Conservation (phyloP, 441 rosid genomes). For the Eutrema salsugineum region DNA sequence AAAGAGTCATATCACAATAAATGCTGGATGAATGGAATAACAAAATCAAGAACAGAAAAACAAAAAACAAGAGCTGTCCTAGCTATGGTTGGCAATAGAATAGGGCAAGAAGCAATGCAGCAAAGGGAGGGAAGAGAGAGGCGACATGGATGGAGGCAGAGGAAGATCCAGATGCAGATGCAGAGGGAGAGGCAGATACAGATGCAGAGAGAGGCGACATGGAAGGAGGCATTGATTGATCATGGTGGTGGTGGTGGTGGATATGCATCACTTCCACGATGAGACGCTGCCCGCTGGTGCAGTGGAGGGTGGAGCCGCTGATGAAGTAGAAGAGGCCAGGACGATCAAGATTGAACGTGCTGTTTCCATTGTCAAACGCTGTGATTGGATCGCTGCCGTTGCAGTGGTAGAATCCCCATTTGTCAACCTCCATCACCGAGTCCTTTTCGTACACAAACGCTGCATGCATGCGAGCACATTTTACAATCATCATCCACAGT, state of each 20-base stretch:
- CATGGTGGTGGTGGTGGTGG: conserved; percentile 33
- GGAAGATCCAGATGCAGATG: not conserved
- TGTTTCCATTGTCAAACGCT: conserved; percentile 63
- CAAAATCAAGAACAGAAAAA: not conserved
- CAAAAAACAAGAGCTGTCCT: not conserved
- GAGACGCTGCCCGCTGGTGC: conserved; percentile 70
- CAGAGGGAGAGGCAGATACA: not conserved
- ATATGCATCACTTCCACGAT: conserved; percentile 71
- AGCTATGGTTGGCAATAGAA: not conserved
- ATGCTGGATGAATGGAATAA: not conserved
- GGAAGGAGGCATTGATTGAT: conserved; percentile 40
- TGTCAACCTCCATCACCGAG: conserved; percentile 79
- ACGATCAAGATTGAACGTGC: conserved; percentile 52
- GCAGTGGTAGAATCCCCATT: conserved; percentile 84
- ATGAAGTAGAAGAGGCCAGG: conserved; percentile 82
- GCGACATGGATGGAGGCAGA: conserved; percentile 4
- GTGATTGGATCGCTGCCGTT: conserved; percentile 43
- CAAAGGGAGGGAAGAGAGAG: not conserved
- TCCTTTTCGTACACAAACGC: conserved; percentile 77
- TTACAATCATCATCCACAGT: no score
- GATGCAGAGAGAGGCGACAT: conserved; percentile 19
- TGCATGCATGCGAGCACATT: conserved; percentile 10
- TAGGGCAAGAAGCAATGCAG: conserved; percentile 7
- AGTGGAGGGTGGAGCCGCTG: conserved; percentile 58
- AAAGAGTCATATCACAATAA: not conserved